Percentiles rank a stretch among this genome's conserved stretches.
These are phyloP conservation scores for Aspergillus tubingensis DNA, from an alignment of 2,329 filamentous ascomycete species.

Conservation along the genomic window DNA sequence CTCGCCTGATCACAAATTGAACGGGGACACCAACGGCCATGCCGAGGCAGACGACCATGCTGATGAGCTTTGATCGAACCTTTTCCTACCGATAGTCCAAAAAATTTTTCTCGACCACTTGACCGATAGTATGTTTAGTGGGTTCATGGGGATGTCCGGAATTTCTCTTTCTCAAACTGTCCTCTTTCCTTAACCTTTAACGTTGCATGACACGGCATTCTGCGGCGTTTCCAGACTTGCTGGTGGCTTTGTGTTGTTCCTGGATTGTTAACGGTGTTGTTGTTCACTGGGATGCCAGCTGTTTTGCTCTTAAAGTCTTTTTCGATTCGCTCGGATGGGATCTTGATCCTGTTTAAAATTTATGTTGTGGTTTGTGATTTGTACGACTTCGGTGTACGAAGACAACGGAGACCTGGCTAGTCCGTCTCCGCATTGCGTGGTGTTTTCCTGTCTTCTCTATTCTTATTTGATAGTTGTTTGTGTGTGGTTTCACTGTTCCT, in stretches of 20 bases:
- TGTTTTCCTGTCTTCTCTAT: slow-evolving; percentile 6
- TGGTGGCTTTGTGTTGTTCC: slow-evolving; percentile 21
- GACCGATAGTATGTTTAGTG: neutral
- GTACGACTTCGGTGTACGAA: slow-evolving; percentile 23
- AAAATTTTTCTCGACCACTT: neutral
- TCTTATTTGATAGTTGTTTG: no score
- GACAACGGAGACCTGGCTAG: slow-evolving; percentile 21
- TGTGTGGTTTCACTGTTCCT: neutral
- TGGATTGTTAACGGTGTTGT: slow-evolving; percentile 20
- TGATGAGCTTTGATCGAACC: slow-evolving; percentile 10
- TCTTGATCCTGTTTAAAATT: neutral
- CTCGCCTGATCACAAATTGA: slow-evolving; percentile 23
- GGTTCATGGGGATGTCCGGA: slow-evolving; percentile 6
- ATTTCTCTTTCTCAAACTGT: neutral
- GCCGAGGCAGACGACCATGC: slow-evolving; percentile 10
- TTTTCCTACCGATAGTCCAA: neutral
- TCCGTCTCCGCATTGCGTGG: slow-evolving; percentile 4
- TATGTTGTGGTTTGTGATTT: slow-evolving; percentile 9
- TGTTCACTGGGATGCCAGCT: slow-evolving; percentile 11
- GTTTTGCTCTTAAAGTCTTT: slow-evolving; percentile 2
- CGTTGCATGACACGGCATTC: slow-evolving; percentile 13
- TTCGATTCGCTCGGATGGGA: neutral
- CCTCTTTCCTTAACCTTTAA: slow-evolving; percentile 7
- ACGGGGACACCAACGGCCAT: slow-evolving; percentile 26
- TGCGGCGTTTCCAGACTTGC: slow-evolving; percentile 13